Base-by-base conservation (phyloP, 129 eudicot genomes). In the Ambrosia artemisiifolia region DNA sequence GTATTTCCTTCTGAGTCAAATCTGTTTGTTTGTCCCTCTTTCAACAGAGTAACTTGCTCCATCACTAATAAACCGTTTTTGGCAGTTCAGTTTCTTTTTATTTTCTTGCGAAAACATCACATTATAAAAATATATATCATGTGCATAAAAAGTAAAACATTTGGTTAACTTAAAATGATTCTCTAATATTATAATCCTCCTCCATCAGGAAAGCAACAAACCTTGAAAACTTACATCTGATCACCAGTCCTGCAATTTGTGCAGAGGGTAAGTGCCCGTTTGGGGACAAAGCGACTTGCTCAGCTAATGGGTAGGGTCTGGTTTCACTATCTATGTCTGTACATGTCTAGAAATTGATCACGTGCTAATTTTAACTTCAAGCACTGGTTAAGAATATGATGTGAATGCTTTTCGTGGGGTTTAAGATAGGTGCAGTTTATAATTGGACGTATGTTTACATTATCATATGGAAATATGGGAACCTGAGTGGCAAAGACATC, bases 251-350 rank as follows among this genome's bases (percentile, higher is more conserved):
- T 6, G 95, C 95, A 0, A 76, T 85, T n/a, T 88, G 90, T 55
- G 76, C 75, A 61, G 95, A 88, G 63, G 80, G 65, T 69, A 82
- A 80, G 49, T 85, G 78, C 53, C 95, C 95, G 13, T 88, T 88
- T 67, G 95, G 95, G 49, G 90, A 81, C 57, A 55, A 80, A 35
- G 44, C 71, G 44, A 77, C 83, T 13, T 88, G 95, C 65, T 49
- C 83, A 8, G 65, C 64, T 9, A 80, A 78, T 12, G 95, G 90
- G 43, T 32, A 79, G 63, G 81, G 81, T 68, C 83, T 85, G 65
- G 90, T 81, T 42, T 88, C 95, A 2, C 88, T 88, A 54, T 85
- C 95, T 48, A 80, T 82, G 87, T 85, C 87, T 81, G 95, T 88
- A 88, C 44, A 57, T 16, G 16, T 30, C 53, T 55, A 8, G 5